Conservation (phyloP, 2,329 filamentous ascomycete species). For the Lasiodiplodia sp. region DNA sequence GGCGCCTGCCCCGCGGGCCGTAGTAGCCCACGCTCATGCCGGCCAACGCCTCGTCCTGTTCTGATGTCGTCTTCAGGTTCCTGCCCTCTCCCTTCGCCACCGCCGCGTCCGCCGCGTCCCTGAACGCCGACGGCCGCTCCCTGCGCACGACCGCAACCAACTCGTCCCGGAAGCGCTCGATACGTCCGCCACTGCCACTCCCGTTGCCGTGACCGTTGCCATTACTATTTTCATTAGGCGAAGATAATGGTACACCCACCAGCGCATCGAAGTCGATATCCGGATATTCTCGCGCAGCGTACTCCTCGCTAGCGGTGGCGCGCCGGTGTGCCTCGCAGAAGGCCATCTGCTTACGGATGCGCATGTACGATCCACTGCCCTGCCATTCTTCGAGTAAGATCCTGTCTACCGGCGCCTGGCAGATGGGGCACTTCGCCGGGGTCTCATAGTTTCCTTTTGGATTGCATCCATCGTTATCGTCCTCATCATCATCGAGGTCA, state of each 20-base stretch:
- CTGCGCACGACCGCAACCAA: constrained; percentile 68
- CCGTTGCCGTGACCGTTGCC: neutral
- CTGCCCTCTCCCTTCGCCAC: constrained; percentile 66
- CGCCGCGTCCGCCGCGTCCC: constrained; percentile 61
- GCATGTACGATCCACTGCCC: constrained; percentile 53
- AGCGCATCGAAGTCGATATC: constrained; percentile 72
- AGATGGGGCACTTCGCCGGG: constrained; percentile 23
- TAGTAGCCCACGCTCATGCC: constrained; percentile 79
- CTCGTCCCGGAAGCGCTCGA: constrained; percentile 62
- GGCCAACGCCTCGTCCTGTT: constrained; percentile 44
- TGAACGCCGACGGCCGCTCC: constrained; percentile 65
- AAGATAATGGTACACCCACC: constrained; percentile 41
- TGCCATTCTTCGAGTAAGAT: constrained; percentile 10
- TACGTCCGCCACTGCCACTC: constrained; percentile 51
- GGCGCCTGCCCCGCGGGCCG: constrained; percentile 73
- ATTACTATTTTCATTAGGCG: neutral
- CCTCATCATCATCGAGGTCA: neutral
- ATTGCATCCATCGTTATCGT: neutral
- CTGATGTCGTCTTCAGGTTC: constrained; percentile 63
- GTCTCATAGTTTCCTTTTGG: constrained; percentile 15
- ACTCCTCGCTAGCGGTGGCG: constrained; percentile 47
- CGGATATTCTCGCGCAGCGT: constrained; percentile 68
- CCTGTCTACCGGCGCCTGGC: constrained; percentile 10
- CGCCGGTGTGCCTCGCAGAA: constrained; percentile 49
- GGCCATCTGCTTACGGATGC: constrained; percentile 61